Conservation (phyloP, 2,329 filamentous ascomycete species). For the Epichloe festucae region DNA sequence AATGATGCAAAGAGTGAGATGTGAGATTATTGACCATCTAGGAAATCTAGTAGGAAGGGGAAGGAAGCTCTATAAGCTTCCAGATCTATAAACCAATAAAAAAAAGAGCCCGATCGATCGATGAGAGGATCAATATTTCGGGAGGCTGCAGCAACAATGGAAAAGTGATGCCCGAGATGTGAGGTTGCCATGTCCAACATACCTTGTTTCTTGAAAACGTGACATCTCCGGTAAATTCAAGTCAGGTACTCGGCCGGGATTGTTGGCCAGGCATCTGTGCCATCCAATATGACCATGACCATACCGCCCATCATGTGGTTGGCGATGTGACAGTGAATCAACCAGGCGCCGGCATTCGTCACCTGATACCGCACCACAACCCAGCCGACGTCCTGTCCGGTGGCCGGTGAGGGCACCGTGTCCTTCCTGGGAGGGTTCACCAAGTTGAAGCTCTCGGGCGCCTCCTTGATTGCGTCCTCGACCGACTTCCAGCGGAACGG, state of each 20-base stretch:
- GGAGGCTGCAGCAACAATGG: too few relatives aligned
- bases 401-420: slow-evolving; percentile 14
- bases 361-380: slow-evolving; percentile 39
- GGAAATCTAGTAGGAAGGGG: too few relatives aligned
- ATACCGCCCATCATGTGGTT: slow-evolving; percentile 42
- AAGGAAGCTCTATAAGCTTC: too few relatives aligned
- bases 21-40: too few relatives aligned
- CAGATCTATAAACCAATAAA: too few relatives aligned
- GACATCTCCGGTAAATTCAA: not conserved
- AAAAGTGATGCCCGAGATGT: too few relatives aligned
- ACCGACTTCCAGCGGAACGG: slow-evolving; percentile 39
- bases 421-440: slow-evolving; percentile 41
- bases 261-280: slow-evolving; percentile 28
- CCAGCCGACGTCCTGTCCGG: slow-evolving; percentile 21
- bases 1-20: too few relatives aligned
- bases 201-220: too few relatives aligned
- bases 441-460: slow-evolving; percentile 42
- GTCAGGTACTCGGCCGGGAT: slow-evolving; percentile 27
- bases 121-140: too few relatives aligned
- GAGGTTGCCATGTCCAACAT: too few relatives aligned
- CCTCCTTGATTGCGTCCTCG: slow-evolving; percentile 33
- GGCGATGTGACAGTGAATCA: slow-evolving; percentile 44
- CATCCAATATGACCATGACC: slow-evolving; percentile 38
- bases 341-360: slow-evolving; percentile 38
- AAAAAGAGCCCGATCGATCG: too few relatives aligned